Conservation (phyloP, 192 early-diverging fungal genomes). For the Coemansia erecta region DNA sequence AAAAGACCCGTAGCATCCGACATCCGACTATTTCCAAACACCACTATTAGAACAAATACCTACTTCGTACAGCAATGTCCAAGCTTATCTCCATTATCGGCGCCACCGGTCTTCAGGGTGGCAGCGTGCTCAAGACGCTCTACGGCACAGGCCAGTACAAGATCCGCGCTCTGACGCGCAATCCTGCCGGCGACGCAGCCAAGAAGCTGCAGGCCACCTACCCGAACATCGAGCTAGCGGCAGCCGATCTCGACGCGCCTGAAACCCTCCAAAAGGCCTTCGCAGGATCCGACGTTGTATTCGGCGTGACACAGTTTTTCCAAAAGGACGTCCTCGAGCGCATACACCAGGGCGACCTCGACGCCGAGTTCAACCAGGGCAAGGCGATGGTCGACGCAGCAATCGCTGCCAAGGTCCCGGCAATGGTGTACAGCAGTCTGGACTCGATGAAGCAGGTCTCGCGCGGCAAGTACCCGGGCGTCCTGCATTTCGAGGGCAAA, state of each 20-base stretch:
- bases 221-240: constrained; percentile 25
- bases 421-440: constrained; percentile 29
- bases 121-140: constrained; percentile 38
- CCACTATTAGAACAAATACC: too few relatives aligned
- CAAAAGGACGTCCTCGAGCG: constrained; percentile 9
- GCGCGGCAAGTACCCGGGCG: constrained; percentile 22
- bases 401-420: constrained; percentile 18
- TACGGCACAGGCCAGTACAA: constrained; percentile 26
- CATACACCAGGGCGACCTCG: constrained; percentile 10
- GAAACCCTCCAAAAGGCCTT: constrained; percentile 28
- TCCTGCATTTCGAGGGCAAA: constrained; percentile 31
- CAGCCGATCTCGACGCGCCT: constrained; percentile 22
- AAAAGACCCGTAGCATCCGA: too few relatives aligned
- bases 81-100: constrained; percentile 32
- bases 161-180: constrained; percentile 29
- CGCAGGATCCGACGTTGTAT: constrained; percentile 22
- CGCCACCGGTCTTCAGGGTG: constrained; percentile 42
- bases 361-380: constrained; percentile 37
- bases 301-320: constrained; percentile 38
- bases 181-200: constrained; percentile 13
- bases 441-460: constrained; percentile 26
- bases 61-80: constrained; percentile 13
- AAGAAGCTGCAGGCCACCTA: constrained; percentile 16
- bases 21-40: too few relatives aligned
- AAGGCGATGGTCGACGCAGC: constrained; percentile 41